Conservation (phyloP, 2,329 filamentous ascomycete genomes). For the Fusarium longipes region DNA sequence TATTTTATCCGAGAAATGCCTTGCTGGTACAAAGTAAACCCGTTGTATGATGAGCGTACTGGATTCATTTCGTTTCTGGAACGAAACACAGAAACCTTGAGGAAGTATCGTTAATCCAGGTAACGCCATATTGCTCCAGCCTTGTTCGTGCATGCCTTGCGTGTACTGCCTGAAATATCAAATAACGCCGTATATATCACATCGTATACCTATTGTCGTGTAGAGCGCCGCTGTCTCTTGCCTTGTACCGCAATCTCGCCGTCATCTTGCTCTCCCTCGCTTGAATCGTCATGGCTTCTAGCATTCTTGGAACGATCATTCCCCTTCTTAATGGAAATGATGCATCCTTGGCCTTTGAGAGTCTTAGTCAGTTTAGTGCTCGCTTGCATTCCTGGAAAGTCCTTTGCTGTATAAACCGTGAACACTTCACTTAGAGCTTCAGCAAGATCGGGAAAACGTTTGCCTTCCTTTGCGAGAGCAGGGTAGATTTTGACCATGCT, state of each 20-base stretch:
- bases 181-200: conserved; percentile 34
- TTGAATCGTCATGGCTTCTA: conserved; percentile 56
- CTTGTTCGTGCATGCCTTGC: conserved; percentile 26
- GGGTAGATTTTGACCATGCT: conserved; percentile 78
- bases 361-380: conserved; percentile 79
- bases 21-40: conserved; percentile 25
- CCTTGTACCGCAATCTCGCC: conserved; percentile 33
- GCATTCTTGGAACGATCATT: conserved; percentile 69
- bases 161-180: conserved; percentile 6
- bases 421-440: conserved; percentile 75
- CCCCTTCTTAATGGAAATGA: conserved; percentile 88
- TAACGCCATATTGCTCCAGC: conserved; percentile 12
- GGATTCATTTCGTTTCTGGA: not conserved
- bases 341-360: conserved; percentile 81
- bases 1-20: conserved; percentile 10
- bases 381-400: conserved; percentile 85
- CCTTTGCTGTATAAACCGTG: conserved; percentile 84
- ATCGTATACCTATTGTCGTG: conserved; percentile 24
- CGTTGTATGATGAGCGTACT: conserved; percentile 32
- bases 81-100: not conserved
- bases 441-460: conserved; percentile 62
- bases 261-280: conserved; percentile 57
- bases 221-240: conserved; percentile 41
- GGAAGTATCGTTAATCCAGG: conserved; percentile 10
- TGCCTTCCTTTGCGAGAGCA: conserved; percentile 58